Base-by-base conservation (phyloP, 495 filamentous ascomycete species). In the Darksidea phi region DNA sequence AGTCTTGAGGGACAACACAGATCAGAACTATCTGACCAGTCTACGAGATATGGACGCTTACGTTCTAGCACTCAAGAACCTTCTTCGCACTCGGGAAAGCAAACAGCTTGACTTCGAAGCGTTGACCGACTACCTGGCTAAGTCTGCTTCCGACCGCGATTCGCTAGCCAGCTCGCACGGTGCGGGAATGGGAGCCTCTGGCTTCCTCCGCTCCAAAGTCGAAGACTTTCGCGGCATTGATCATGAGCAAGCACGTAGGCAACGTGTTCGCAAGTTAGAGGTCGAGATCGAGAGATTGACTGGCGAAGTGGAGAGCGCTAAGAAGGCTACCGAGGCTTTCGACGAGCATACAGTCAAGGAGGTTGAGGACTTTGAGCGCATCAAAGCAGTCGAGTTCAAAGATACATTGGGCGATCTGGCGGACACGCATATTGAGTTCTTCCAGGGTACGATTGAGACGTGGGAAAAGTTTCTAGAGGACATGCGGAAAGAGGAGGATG, bases 61-160 rank as follows among this genome's bases (percentile, higher is more conserved):
- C 74, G 90, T 89, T 70, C 73, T 83, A 18, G 86, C 90, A 1
- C 74, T 97, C 17, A 95, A 95, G 73, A 76, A 85, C 28, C 85
- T 97, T 2, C 83, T 98, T 69, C 96, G 95, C 76, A 88, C 88
- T 6, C 86, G 94, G 20, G 95, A 98, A 75, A 91, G 95, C 76
- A 98, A 97, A 72, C 94, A 98, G 71, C 86, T 97, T 42, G 94
- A 98, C 75, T 96, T 93, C 71, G 94, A 98, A 75, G 94, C 88
- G 41, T 79, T 97, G 26, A 95, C 91, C 20, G 93, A 96, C 68
- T 97, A 97, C 73, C 89, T 96, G 56, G 88, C 86, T 76, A 95
- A 95, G 70, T 87, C 89, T 1, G 87, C 88, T 8, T 76, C 83
- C n/a, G 94, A 98, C 70, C 86, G 93, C 43, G 95, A 98, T 74